phyloP scores from a whole-genome alignment of 116 monocot genomes.

The Trichopus zeylanicus region DNA sequence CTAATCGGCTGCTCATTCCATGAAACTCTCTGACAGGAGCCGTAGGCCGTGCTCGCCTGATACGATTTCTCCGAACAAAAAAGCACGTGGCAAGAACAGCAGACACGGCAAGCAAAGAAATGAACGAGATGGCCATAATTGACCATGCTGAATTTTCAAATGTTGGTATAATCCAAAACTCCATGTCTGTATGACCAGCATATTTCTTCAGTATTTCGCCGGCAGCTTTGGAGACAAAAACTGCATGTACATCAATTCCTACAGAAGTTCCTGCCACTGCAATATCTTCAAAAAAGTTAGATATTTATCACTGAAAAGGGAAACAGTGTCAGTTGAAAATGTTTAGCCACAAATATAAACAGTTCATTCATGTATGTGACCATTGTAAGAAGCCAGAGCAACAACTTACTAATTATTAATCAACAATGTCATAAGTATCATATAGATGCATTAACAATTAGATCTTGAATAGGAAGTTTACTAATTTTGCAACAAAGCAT shows the following conservation, averaged over 20 bases:
- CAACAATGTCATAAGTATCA: too few relatives aligned
- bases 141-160: slow-evolving; percentile 87
- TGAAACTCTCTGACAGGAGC: slow-evolving; percentile 51
- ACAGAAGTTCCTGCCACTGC: slow-evolving; percentile 80
- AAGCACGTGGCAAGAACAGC: slow-evolving; percentile 89
- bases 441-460: too few relatives aligned
- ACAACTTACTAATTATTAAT: too few relatives aligned
- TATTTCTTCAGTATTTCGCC: slow-evolving; percentile 62
- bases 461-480: too few relatives aligned
- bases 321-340: too few relatives aligned
- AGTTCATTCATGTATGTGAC: too few relatives aligned
- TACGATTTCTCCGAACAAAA: slow-evolving; percentile 82
- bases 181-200: slow-evolving; percentile 37
- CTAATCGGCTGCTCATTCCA: slow-evolving; percentile 82
- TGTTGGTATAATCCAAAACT: slow-evolving; percentile 82
- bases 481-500: too few relatives aligned
- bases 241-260: slow-evolving; percentile 75
- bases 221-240: slow-evolving; percentile 72
- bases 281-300: slow-evolving; percentile 10
- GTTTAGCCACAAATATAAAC: too few relatives aligned
- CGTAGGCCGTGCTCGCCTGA: slow-evolving; percentile 41
- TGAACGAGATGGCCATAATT: slow-evolving; percentile 85
- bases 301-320: too few relatives aligned
- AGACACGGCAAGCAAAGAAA: slow-evolving; percentile 81
- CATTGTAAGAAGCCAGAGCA: too few relatives aligned